Base-by-base conservation (phyloP, 495 filamentous ascomycete genomes). In the Sabuloglossum arenarium region DNA sequence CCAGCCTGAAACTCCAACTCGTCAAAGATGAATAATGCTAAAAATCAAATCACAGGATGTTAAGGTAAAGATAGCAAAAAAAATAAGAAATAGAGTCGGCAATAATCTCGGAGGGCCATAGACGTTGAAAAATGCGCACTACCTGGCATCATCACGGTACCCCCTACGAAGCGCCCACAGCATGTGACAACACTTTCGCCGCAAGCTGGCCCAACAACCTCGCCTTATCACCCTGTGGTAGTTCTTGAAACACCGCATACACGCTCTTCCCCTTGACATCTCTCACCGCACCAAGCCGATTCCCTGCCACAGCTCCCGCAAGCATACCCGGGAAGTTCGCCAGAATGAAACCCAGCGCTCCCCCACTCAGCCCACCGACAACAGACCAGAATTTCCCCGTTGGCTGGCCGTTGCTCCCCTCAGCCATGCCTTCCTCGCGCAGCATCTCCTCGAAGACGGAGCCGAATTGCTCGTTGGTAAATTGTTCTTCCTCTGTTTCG, bases 401-500 rank as follows among this genome's bases (percentile, higher is more conserved):
- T 19, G 82, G 81, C 24, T 63, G 60, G 16, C 69, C 66, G 14
- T 68, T 62, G 19, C 71, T 67, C 21, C 77, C 75, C 56, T 81
- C 79, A 0, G 83, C 82, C 67, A 97, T 75, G 0, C 90, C 91
- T 65, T 96, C 84, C 61, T 98, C 91, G 32, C 84, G 78, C 67
- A 97, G 69, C 91, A 98, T 98, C 74, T 98, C 91, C 73, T 98
- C 93, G 64, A 98, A 98, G 1, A 88, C 84, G 59, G 79, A 76
- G 21, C 82, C 87, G 65, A 97, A 98, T 68, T 97, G 91, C 58
- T 81, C 79, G 47, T 79, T 74, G 60, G 80, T 74, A 62, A 79
- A 68, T 16, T 75, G 64, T n/a, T 75, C 73, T 45, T 76, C 73
- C 53, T 78, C 71, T 9, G 69, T 70, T 59, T 57, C 29, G 65